Evolutionary conservation across 75 land plant genomes (phyloP).

Genomic region (Pinus tabuliformis): DNA sequence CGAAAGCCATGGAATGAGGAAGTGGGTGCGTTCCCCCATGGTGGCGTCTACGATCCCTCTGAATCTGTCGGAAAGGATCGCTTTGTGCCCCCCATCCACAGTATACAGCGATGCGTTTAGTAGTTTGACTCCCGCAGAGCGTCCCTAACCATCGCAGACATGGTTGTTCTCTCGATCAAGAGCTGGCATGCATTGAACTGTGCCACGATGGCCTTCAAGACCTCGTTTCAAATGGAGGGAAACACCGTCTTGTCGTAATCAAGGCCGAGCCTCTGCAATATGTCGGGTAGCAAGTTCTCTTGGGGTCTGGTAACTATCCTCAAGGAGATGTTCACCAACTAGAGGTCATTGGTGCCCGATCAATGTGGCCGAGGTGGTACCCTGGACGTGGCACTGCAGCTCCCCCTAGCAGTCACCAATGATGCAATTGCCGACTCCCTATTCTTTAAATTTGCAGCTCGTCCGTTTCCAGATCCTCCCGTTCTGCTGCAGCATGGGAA

Average conservation of each 20-base stretch:
- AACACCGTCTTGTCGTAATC: too few relatives aligned
- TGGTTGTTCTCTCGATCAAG: too few relatives aligned
- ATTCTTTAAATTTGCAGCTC: conserved; percentile 60
- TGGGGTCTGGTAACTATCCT: too few relatives aligned
- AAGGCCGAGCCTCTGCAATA: too few relatives aligned
- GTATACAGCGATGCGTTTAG: conserved; percentile 77
- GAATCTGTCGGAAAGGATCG: conserved; percentile 86
- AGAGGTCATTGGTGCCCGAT: too few relatives aligned
- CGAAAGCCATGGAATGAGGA: conserved; percentile 77
- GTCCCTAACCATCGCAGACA: too few relatives aligned
- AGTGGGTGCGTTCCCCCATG: conserved; percentile 86
- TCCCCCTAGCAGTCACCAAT: conserved; percentile 83
- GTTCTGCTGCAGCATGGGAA: conserved; percentile 53
- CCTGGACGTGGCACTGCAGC: conserved; percentile 60
- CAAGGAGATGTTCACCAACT: too few relatives aligned
- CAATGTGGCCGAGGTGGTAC: conserved; percentile 62
- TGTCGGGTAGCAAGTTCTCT: too few relatives aligned
- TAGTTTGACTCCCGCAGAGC: conserved; percentile 24
- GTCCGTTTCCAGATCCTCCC: conserved; percentile 89
- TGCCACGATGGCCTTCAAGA: too few relatives aligned
- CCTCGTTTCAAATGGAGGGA: too few relatives aligned
- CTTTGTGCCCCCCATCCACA: conserved; percentile 92
- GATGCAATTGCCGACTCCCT: conserved; percentile 48
- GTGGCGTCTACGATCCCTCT: conserved; percentile 74
- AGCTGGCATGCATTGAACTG: too few relatives aligned